Evolutionary conservation across 345 rosid species (phyloP), one percentile per base, ranked within the genome.

Genomic region (Hypericum androsaemum): DNA sequence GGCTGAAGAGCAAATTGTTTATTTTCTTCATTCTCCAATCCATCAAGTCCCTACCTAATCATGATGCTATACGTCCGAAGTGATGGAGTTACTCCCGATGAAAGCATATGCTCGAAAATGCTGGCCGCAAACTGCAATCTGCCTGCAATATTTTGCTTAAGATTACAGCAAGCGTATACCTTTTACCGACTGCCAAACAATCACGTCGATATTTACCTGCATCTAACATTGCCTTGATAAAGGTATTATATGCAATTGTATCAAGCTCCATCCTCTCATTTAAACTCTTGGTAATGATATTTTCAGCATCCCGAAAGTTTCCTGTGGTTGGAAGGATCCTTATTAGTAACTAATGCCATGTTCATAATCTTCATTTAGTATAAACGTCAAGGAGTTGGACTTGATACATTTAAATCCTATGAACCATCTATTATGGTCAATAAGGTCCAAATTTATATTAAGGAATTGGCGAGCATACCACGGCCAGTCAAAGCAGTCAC

Each of bases 141-240:
- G 57, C 88, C 94, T 88, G 79, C 74, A 62, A 69, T 37, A 54
- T 41, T 42, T 52, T 12, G 53, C 12, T 6, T 50, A 54, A 57
- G 43, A 49, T 68, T 40, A 71, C 57, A 40, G 59, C 56, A 39
- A 50, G 48, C 52, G 50, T 67, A 50, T 51, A 48, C 39, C 12
- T 6, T 17, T 37, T 56, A 55, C 54, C 10, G 37, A 52, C 47
- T 47, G 42, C 47, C 48, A 16, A 43, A 56, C 28, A 15, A 37
- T 57, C 53, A 0, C 9, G 50, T 36, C 55, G 44, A 39, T 37
- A 39, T 56, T 47, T 53, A 84, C 96, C 94, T 82, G 96, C 88
- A 84, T 69, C 72, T 52, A 82, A 71, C 89, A 84, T 84, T 54
- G 89, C 89, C 81, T 80, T 88, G 56, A 88, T 84, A 72, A 84